Conservation (phyloP, 345 rosid genomes). For the Murraya koenigii region DNA sequence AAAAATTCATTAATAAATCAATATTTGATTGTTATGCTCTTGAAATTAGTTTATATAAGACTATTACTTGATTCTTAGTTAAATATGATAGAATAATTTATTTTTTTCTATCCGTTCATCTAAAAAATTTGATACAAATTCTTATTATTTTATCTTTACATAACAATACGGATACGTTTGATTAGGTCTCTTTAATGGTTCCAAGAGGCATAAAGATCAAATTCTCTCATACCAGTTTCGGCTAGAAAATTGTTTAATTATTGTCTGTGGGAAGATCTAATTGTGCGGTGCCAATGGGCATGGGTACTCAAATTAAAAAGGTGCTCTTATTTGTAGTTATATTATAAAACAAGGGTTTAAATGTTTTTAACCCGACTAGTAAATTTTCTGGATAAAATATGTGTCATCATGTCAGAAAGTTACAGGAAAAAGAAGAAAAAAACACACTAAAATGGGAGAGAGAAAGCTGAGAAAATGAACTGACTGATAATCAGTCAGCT, state of each 20-base stretch:
- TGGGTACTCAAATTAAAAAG: not conserved
- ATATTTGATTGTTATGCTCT: not conserved
- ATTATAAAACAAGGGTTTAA: not conserved
- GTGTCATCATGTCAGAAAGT: not conserved
- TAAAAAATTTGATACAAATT: too few species aligned
- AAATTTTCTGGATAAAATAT: not conserved
- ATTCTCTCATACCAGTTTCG: too few species aligned
- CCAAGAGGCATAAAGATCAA: too few species aligned
- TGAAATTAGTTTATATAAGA: too few species aligned
- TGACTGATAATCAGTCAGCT: constrained; percentile 21
- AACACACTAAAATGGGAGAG: not conserved
- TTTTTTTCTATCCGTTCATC: not conserved
- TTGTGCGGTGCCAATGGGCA: too few species aligned
- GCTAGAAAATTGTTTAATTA: too few species aligned
- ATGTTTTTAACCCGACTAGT: not conserved
- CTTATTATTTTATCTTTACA: not conserved
- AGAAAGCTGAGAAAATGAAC: constrained; percentile 9
- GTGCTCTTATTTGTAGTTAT: not conserved
- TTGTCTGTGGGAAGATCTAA: too few species aligned
- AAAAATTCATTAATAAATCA: not conserved
- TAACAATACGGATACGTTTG: not conserved
- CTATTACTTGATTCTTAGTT: too few species aligned
- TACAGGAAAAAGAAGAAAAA: not conserved
- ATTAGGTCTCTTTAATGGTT: not conserved
- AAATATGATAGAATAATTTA: too few species aligned